Base-by-base conservation (phyloP, 116 monocot species). In the Zostera marina region DNA sequence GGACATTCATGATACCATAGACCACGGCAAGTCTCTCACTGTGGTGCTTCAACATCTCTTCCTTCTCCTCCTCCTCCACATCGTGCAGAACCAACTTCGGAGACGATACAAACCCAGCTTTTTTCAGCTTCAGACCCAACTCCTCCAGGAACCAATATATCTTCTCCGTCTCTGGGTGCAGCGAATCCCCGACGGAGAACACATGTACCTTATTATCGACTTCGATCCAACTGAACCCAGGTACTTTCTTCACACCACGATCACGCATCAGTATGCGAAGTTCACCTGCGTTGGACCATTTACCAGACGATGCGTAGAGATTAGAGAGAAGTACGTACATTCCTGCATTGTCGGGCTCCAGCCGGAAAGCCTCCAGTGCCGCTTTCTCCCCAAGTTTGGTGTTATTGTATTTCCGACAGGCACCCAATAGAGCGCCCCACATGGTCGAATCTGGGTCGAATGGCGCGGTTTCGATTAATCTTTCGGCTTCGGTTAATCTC, bases 21-120 rank as follows among this genome's bases (percentile, higher is more conserved):
- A 75, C 91, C 55, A 82, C 77, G 19, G 91, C 91, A 45, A 91
- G 61, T 68, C 74, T 82, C 59, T 91, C 85, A 52, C 91, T 85
- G 57, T 91, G 91, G 60, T 85, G 85, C 54, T 74, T 91, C 26
- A 91, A 72, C 81, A 91, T 68, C 23, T 85, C 68, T 21, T 79
- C 85, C 70, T 91, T 91, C 70, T 85, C 91, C 70, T 91, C 91
- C 63, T 91, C 91, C 63, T 91, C 91, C 7, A 91, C 76, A 74
- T 91, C 91, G 73, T 91, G 91, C 54, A 91, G 73, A 8, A 85
- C 82, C 72, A 72, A 73, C 22, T 78, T 74, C 2, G 79, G 76
- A 44, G 78, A 71, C 32, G 81, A 81, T 11, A 81, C 67, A 64
- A 81, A 85, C 52, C 91, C 91, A 1, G 74, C 77, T 60, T 74